Percentiles rank a stretch among this genome's conserved stretches.
Conservation (phyloP, 2,329 filamentous ascomycete genomes). For the Penicillium sp. region DNA sequence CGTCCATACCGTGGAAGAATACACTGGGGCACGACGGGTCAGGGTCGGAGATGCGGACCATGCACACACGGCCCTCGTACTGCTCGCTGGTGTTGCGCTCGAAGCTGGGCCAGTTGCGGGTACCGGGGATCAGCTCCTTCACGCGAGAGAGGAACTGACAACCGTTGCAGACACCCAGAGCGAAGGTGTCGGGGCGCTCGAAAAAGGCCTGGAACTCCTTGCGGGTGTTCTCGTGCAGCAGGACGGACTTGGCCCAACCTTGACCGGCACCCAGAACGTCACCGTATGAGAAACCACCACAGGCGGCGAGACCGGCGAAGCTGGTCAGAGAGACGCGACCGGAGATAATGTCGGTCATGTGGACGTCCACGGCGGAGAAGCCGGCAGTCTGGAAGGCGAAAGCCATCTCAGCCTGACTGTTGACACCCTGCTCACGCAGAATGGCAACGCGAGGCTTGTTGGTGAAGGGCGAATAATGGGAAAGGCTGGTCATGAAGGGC, state of each 20-base stretch:
- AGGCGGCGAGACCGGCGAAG: constrained; percentile 89
- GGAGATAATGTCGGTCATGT: constrained; percentile 90
- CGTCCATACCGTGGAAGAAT: constrained; percentile 86
- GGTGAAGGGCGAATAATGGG: constrained; percentile 56
- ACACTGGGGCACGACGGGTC: constrained; percentile 62
- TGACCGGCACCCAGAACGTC: constrained; percentile 91
- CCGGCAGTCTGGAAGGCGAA: constrained; percentile 91
- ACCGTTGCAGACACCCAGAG: constrained; percentile 93
- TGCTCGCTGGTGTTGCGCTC: constrained; percentile 81
- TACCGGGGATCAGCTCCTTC: constrained; percentile 82
- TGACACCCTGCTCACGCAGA: constrained; percentile 91
- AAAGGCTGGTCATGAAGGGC: constrained; percentile 64
- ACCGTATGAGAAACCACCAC: constrained; percentile 94
- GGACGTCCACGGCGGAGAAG: constrained; percentile 88
- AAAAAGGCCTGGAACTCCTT: constrained; percentile 84
- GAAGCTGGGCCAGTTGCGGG: constrained; percentile 78
- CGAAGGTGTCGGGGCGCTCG: constrained; percentile 81
- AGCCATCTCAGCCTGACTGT: constrained; percentile 96
- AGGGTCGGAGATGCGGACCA: constrained; percentile 75
- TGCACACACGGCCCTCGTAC: constrained; percentile 83
- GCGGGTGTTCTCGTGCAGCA: constrained; percentile 75
- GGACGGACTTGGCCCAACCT: constrained; percentile 92
- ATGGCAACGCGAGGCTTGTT: constrained; percentile 80
- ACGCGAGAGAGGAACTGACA: constrained; percentile 90
- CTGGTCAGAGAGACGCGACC: constrained; percentile 74